Evolutionary conservation across 148 eudicot species (phyloP).

Genomic region (Cornus controversa): DNA sequence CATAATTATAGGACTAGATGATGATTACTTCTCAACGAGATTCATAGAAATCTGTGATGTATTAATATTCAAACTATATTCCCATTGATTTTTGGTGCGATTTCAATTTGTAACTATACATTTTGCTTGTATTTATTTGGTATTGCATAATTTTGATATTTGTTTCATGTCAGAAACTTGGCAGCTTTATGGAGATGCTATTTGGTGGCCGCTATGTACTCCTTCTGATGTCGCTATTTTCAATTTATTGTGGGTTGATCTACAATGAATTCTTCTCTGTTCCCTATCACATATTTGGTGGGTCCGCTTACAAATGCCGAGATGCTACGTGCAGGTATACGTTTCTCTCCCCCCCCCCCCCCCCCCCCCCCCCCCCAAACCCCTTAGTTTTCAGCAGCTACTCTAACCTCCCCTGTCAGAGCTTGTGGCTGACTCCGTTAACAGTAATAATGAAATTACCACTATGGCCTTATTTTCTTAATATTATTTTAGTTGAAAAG

Average conservation of each 20-base stretch:
- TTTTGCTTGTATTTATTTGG: background rate
- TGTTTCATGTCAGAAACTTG: constrained; percentile 69
- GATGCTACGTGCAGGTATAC: constrained; percentile 83
- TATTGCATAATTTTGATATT: constrained; percentile 19
- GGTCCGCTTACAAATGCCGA: constrained; percentile 88
- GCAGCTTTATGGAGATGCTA: constrained; percentile 99
- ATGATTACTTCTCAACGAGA: background rate
- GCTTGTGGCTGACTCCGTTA: too few species aligned
- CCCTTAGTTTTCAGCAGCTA: too few species aligned
- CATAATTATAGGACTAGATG: background rate
- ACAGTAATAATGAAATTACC: too few species aligned
- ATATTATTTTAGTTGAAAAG: too few species aligned
- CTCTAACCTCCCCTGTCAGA: too few species aligned
- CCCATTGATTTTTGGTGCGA: background rate
- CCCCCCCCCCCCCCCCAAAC: too few species aligned
- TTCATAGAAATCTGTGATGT: background rate
- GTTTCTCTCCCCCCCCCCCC: background rate
- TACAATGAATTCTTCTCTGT: constrained; percentile 98
- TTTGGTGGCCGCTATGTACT: constrained; percentile 97
- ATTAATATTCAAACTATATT: background rate
- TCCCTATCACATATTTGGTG: constrained; percentile 92
- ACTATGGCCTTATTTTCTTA: too few species aligned
- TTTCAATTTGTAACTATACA: background rate
- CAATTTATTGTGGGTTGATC: constrained; percentile 90
- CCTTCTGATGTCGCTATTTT: constrained; percentile 89